A percentile compares a stretch with the other conserved stretches of the same genome.
These are phyloP conservation scores for Picochlorum sp. DNA, from an alignment of 139 green algal genomes.

Conservation along the genomic window DNA sequence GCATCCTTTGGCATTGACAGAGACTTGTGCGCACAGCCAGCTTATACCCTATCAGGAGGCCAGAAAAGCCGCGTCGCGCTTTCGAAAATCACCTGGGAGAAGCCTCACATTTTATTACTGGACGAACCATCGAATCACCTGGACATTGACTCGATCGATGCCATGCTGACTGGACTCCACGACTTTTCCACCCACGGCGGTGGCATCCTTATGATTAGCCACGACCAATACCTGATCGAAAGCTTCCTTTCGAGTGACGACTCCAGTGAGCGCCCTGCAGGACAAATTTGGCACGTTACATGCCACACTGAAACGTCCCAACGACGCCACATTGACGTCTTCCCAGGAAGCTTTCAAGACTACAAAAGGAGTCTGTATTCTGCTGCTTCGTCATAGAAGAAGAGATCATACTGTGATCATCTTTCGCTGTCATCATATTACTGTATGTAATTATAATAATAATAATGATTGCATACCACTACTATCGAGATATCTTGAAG, in stretches of 20 bases:
- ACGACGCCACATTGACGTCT: too few relatives aligned
- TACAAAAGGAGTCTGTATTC: too few relatives aligned
- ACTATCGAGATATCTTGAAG: too few relatives aligned
- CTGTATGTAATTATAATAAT: too few relatives aligned
- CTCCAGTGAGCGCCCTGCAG: too few relatives aligned
- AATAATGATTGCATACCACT: too few relatives aligned
- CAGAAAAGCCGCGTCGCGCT: constrained; percentile 75
- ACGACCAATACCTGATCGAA: constrained; percentile 77
- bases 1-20: constrained; percentile 78
- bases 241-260: neutral
- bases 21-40: constrained; percentile 78
- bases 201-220: constrained; percentile 74
- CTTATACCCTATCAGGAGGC: constrained; percentile 83
- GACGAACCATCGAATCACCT: constrained; percentile 85
- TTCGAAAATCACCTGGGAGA: constrained; percentile 61
- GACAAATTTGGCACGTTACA: too few relatives aligned
- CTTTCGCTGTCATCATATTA: too few relatives aligned
- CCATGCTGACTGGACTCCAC: constrained; percentile 37
- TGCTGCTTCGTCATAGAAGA: too few relatives aligned
- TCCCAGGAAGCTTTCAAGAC: too few relatives aligned
- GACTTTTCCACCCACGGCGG: constrained; percentile 6
- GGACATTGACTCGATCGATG: constrained; percentile 82
- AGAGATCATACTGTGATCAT: too few relatives aligned
- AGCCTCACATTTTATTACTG: constrained; percentile 81
- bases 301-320: too few relatives aligned